phyloP scores from a whole-genome alignment of 805 yeast genomes.

The Spathaspora sp. region DNA sequence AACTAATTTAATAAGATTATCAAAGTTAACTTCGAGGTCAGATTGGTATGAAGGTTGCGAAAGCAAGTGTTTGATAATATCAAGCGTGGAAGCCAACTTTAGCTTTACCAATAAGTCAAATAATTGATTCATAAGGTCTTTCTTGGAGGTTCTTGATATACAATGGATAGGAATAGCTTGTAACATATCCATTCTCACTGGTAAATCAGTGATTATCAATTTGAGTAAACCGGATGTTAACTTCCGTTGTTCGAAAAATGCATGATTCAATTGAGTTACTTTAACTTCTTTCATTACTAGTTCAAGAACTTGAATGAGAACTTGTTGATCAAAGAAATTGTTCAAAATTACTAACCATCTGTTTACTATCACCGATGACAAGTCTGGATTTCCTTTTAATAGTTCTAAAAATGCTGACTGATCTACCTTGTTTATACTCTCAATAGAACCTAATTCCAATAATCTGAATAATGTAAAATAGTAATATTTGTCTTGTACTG shows the following conservation, averaged over 20 bases:
- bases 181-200: conserved; percentile 1
- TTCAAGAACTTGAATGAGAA: conserved; percentile 23
- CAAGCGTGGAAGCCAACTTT: not conserved
- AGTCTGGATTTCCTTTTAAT: conserved; percentile 5
- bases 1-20: conserved; percentile 15
- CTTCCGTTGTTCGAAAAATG: conserved; percentile 46
- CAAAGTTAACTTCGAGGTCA: conserved; percentile 42
- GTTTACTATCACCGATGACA: conserved; percentile 22
- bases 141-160: conserved; percentile 23
- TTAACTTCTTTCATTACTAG: conserved; percentile 15
- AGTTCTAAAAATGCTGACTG: conserved; percentile 11
- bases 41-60: conserved; percentile 54
- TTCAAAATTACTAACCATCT: conserved; percentile 58
- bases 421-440: conserved; percentile 3
- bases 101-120: conserved; percentile 3
- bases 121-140: conserved; percentile 12
- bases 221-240: conserved; percentile 28
- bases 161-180: conserved; percentile 48
- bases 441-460: conserved; percentile 38
- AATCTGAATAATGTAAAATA: conserved; percentile 46
- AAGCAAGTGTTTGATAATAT: conserved; percentile 36
- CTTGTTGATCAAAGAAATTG: conserved; percentile 22
- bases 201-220: conserved; percentile 11
- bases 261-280: conserved; percentile 23
- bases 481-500: conserved; percentile 13